Evolutionary conservation across 192 early-diverging fungal genomes (phyloP).

Genomic region (Linnemannia elongata): DNA sequence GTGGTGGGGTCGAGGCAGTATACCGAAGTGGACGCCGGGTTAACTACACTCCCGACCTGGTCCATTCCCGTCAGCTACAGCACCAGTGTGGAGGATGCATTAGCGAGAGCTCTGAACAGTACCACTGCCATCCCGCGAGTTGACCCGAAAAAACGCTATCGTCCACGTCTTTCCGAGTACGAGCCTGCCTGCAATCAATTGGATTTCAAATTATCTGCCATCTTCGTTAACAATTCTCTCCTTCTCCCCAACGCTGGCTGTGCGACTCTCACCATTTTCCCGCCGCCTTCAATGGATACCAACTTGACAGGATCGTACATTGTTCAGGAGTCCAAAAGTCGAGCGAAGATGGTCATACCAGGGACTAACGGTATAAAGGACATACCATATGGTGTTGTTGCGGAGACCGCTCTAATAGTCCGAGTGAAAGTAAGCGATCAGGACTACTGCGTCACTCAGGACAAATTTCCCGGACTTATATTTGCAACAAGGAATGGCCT

Average conservation of each 20-base stretch:
- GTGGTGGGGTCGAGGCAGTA: conserved; percentile 5
- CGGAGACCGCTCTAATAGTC: no score
- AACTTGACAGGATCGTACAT: background rate
- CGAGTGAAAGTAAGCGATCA: no score
- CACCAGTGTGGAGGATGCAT: background rate
- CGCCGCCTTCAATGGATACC: no score
- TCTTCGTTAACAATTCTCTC: background rate
- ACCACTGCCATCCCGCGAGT: conserved; percentile 8
- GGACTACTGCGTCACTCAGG: no score
- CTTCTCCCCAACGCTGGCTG: background rate
- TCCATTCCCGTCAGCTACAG: background rate
- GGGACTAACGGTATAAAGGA: no score
- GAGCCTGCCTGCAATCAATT: conserved; percentile 4
- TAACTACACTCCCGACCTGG: background rate
- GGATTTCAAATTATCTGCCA: background rate
- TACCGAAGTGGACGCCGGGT: no score
- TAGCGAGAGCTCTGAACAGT: background rate
- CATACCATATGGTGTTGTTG: no score
- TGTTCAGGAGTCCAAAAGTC: background rate
- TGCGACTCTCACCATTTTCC: background rate
- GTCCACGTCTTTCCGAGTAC: background rate
- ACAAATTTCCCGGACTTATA: no score
- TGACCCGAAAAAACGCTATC: background rate
- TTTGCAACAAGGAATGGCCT: background rate
- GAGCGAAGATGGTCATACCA: conserved; percentile 13